These are phyloP conservation scores for Sparassis latifolia DNA, from an alignment of 1,284 basidiomycete species.

Conservation along the genomic window DNA sequence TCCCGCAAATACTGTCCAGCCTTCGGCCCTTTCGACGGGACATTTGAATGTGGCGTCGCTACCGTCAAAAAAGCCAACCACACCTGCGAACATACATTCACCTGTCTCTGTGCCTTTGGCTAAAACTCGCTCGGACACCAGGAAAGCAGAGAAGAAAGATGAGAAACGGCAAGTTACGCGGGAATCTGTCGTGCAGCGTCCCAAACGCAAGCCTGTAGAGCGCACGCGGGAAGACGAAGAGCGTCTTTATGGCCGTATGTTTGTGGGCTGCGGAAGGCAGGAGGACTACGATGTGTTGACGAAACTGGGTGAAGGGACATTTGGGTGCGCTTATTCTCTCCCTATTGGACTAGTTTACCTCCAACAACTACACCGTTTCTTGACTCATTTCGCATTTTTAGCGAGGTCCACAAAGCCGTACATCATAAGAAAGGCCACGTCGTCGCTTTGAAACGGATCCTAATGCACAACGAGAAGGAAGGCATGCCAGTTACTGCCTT, in stretches of 20 bases:
- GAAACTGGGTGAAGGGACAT: slow-evolving; percentile 93
- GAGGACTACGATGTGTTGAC: slow-evolving; percentile 76
- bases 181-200: slow-evolving; percentile 7
- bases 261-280: slow-evolving; percentile 74
- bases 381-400: slow-evolving; percentile 25
- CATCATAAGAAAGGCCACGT: slow-evolving; percentile 53
- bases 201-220: slow-evolving; percentile 30
- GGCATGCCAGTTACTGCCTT: slow-evolving; percentile 96
- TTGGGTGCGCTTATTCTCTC: slow-evolving; percentile 59
- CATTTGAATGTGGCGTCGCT: slow-evolving; percentile 10
- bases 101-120: slow-evolving; percentile 23
- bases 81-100: slow-evolving; percentile 38
- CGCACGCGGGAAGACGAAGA: slow-evolving; percentile 62
- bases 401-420: slow-evolving; percentile 85
- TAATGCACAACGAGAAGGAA: slow-evolving; percentile 95
- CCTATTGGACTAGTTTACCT: neutral
- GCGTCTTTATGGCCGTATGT: slow-evolving; percentile 56
- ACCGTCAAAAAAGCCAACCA: slow-evolving; percentile 33
- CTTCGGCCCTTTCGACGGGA: too few species aligned
- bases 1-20: too few species aligned
- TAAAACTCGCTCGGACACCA: neutral
- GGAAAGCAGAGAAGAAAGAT: neutral
- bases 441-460: slow-evolving; percentile 91
- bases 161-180: neutral
- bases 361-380: neutral